Percentiles rank a stretch among this genome's conserved stretches.
phyloP scores from a whole-genome alignment of 2,329 filamentous ascomycete genomes.

The Teratosphaeria pseudoeucalypti region DNA sequence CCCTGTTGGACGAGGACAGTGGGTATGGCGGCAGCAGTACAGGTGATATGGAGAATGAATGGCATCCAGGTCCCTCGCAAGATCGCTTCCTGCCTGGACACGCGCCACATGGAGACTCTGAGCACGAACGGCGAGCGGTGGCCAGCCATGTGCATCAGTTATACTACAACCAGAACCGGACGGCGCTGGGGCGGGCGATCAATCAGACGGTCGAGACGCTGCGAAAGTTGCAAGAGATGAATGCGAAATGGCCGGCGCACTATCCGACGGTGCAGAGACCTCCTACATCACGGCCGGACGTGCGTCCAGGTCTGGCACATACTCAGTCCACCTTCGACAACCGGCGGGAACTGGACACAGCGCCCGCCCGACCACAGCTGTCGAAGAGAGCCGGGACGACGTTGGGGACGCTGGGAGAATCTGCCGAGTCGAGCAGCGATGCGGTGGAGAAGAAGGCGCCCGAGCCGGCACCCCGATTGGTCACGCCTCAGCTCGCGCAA shows the following conservation, averaged over 20 bases:
- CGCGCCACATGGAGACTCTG: slow-evolving; percentile 45
- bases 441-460: slow-evolving; percentile 51
- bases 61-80: slow-evolving; percentile 46
- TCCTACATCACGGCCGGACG: slow-evolving; percentile 35
- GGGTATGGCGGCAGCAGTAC: slow-evolving; percentile 78
- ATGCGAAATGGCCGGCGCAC: slow-evolving; percentile 83
- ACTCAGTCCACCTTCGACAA: slow-evolving; percentile 51
- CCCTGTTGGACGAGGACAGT: slow-evolving; percentile 75
- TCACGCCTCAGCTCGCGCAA: slow-evolving; percentile 85
- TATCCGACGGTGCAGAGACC: slow-evolving; percentile 75
- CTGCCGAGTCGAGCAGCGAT: slow-evolving; percentile 56
- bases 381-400: slow-evolving; percentile 65
- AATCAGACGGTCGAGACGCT: slow-evolving; percentile 75
- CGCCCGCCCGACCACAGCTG: slow-evolving; percentile 38
- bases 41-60: slow-evolving; percentile 41
- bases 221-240: slow-evolving; percentile 76
- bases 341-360: slow-evolving; percentile 27
- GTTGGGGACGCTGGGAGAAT: slow-evolving; percentile 45
- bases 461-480: slow-evolving; percentile 64
- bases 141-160: slow-evolving; percentile 84
- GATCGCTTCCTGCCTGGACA: slow-evolving; percentile 49
- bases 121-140: slow-evolving; percentile 57
- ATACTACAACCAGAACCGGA: slow-evolving; percentile 88
- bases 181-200: slow-evolving; percentile 77
- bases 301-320: slow-evolving; percentile 54